Conservation (phyloP, 441 rosid species). For the Viola pubescens region DNA sequence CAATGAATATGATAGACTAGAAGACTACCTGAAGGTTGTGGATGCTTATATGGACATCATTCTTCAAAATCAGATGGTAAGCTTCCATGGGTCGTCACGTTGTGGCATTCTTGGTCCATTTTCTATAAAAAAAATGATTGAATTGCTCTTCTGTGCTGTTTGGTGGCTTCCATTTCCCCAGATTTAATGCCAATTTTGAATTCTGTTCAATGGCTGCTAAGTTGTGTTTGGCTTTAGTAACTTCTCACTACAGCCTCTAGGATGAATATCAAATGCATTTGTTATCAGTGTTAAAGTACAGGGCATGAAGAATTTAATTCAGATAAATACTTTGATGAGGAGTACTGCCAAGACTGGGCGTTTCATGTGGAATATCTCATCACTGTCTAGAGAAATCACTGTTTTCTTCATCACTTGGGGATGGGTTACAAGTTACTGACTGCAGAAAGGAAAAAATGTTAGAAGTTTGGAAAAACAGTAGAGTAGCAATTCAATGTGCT, state of each 20-base stretch:
- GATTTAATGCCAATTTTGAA: neutral
- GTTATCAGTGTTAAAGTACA: neutral
- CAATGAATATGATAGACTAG: slow-evolving; percentile 44
- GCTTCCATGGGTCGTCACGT: slow-evolving; percentile 15
- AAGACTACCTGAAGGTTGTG: slow-evolving; percentile 63
- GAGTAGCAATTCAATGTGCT: neutral
- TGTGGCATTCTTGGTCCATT: slow-evolving; percentile 3
- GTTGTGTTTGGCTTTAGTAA: neutral
- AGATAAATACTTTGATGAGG: neutral
- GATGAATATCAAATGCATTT: neutral
- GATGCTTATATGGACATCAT: slow-evolving; percentile 77
- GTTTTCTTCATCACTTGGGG: too few relatives aligned
- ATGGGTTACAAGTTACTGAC: too few relatives aligned
- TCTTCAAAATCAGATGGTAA: slow-evolving; percentile 74
- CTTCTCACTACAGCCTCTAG: slow-evolving; percentile 5
- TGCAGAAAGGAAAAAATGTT: too few relatives aligned
- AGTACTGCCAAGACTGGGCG: neutral
- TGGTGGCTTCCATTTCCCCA: slow-evolving; percentile 1
- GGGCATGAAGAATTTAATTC: slow-evolving; percentile 2
- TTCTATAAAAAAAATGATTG: slow-evolving; percentile 11
- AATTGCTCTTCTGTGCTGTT: slow-evolving; percentile 6
- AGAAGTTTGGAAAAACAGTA: neutral
- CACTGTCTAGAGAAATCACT: too few relatives aligned
- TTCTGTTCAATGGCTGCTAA: neutral
- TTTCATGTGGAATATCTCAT: too few relatives aligned